A percentile compares a stretch with the other conserved stretches of the same genome.
Evolutionary conservation across 2,329 filamentous ascomycete species (phyloP).

Genomic region (Botrytis medusae): DNA sequence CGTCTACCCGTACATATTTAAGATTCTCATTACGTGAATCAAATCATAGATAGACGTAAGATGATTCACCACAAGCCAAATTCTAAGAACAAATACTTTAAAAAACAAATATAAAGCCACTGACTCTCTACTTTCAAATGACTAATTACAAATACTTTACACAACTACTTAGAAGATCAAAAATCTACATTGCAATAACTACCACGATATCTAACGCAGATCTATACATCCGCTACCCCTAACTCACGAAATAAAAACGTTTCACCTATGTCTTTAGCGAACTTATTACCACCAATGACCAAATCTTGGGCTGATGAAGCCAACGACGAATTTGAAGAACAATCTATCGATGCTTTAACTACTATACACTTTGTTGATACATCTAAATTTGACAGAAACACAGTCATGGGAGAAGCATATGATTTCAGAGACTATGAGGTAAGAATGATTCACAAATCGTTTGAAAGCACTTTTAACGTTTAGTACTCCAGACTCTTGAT

Average conservation of each 20-base stretch:
- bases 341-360: no score
- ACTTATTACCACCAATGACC: not conserved
- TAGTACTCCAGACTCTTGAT: not conserved
- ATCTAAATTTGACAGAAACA: not conserved
- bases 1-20: no score
- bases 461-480: not conserved
- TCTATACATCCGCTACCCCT: not conserved
- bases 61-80: not conserved
- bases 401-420: not conserved
- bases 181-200: not conserved
- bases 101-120: no score
- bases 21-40: not conserved
- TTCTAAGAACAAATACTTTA: not conserved
- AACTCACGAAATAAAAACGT: not conserved
- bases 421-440: slow-evolving; percentile 12
- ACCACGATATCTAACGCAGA: not conserved
- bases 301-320: slow-evolving; percentile 11
- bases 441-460: not conserved
- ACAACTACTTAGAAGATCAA: not conserved
- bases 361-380: not conserved
- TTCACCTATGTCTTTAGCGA: slow-evolving; percentile 14
- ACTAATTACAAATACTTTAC: not conserved
- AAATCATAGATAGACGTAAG: not conserved
- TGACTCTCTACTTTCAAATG: not conserved
- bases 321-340: not conserved